Conservation (phyloP, 2,329 filamentous ascomycete species). For the Spiromastix sp. region DNA sequence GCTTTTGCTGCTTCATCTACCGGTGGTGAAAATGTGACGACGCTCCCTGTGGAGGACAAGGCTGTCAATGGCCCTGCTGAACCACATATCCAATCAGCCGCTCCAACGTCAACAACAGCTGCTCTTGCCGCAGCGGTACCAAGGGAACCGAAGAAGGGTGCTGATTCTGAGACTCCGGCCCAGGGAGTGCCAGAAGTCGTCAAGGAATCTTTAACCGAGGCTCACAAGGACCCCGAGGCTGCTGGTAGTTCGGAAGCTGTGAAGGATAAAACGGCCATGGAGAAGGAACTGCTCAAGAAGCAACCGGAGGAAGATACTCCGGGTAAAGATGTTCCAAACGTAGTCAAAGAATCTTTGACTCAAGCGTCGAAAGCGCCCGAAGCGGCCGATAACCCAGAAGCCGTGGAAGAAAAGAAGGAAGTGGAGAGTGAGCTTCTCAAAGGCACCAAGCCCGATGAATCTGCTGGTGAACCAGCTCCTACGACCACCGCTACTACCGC, state of each 20-base stretch:
- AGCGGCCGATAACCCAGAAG: constrained; percentile 56
- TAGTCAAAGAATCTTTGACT: constrained; percentile 36
- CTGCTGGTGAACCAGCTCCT: constrained; percentile 26
- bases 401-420: constrained; percentile 63
- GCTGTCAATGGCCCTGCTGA: constrained; percentile 45
- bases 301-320: constrained; percentile 28
- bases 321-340: constrained; percentile 31
- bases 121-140: constrained; percentile 35
- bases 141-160: constrained; percentile 20
- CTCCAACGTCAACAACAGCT: constrained; percentile 37
- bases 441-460: constrained; percentile 26
- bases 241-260: constrained; percentile 34
- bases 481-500: constrained; percentile 28
- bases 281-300: constrained; percentile 11
- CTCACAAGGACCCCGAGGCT: constrained; percentile 37
- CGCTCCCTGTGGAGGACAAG: constrained; percentile 23
- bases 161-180: constrained; percentile 35
- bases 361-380: constrained; percentile 54
- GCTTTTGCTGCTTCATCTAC: constrained; percentile 35
- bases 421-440: constrained; percentile 65
- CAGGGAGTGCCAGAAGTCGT: constrained; percentile 30
- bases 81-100: constrained; percentile 40
- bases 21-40: constrained; percentile 32
- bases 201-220: constrained; percentile 42
- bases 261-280: constrained; percentile 40